phyloP scores from a whole-genome alignment of 208 protist genomes.

The Tetramitus jugosus region DNA sequence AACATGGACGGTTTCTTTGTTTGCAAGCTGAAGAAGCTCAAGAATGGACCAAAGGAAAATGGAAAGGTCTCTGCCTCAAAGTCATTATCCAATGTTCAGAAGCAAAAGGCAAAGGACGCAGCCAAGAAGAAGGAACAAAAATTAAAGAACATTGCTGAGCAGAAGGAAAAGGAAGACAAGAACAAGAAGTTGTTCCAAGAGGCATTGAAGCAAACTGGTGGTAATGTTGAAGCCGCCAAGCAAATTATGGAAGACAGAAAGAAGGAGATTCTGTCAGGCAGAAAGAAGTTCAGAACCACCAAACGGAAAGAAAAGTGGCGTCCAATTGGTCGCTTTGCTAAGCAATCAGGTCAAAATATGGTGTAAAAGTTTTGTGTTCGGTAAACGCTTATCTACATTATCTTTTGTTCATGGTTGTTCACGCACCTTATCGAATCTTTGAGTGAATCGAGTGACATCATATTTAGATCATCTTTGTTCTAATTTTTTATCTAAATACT shows the following conservation, averaged over 20 bases:
- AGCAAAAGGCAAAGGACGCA: constrained; percentile 27
- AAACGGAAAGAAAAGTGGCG: neutral
- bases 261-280: constrained; percentile 3
- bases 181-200: constrained; percentile 21
- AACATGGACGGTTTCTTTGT: constrained; percentile 99
- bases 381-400: no score
- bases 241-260: neutral
- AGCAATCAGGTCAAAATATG: neutral
- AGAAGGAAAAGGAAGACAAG: constrained; percentile 24
- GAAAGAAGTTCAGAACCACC: neutral
- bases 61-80: neutral
- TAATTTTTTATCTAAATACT: no score
- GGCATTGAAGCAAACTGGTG: neutral
- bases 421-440: no score
- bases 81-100: no score
- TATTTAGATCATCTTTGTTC: no score
- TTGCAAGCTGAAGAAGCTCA: constrained; percentile 89
- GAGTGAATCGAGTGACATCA: no score
- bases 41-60: constrained; percentile 35
- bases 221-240: neutral
- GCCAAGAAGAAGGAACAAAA: constrained; percentile 26
- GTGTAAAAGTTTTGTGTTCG: neutral
- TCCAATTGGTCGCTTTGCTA: neutral
- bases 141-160: constrained; percentile 2
- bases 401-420: no score